Conservation (phyloP, 805 yeast species). For the Jamesozyma rosinii region DNA sequence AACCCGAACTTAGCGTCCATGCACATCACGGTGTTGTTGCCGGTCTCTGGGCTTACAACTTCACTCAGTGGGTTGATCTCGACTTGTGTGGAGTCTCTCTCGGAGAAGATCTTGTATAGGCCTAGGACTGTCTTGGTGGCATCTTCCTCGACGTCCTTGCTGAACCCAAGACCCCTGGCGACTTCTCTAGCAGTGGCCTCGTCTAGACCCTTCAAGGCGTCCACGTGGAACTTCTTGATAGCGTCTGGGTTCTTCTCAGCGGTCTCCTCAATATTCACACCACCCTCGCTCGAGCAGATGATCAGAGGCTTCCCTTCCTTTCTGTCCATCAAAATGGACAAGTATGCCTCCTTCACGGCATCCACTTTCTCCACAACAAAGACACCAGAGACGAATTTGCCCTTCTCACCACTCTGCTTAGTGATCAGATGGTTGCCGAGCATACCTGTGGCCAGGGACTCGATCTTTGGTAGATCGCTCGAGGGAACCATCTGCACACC, state of each 20-base stretch:
- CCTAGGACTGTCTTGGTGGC: slow-evolving; percentile 83
- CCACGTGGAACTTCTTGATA: slow-evolving; percentile 78
- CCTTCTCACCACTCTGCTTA: slow-evolving; percentile 95
- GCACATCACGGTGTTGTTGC: slow-evolving; percentile 76
- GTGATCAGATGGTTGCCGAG: slow-evolving; percentile 88
- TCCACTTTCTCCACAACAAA: slow-evolving; percentile 91
- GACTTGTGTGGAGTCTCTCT: slow-evolving; percentile 93
- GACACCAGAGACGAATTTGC: slow-evolving; percentile 94
- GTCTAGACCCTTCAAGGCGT: slow-evolving; percentile 63
- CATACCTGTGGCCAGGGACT: slow-evolving; percentile 80
- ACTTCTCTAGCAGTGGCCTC: slow-evolving; percentile 64
- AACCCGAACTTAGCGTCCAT: slow-evolving; percentile 99
- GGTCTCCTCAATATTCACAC: slow-evolving; percentile 99
- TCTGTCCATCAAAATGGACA: slow-evolving; percentile 93
- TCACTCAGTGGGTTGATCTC: slow-evolving; percentile 97
- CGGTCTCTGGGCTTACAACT: slow-evolving; percentile 39
- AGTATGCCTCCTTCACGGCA: slow-evolving; percentile 88
- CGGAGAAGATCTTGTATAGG: slow-evolving; percentile 80
- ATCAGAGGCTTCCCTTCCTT: slow-evolving; percentile 80
- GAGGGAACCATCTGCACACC: slow-evolving; percentile 76
- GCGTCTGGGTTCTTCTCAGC: slow-evolving; percentile 87
- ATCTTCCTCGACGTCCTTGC: slow-evolving; percentile 64
- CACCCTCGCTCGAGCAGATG: slow-evolving; percentile 96
- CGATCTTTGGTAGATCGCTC: slow-evolving; percentile 75
- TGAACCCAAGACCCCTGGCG: slow-evolving; percentile 76